Evolutionary conservation across 768 basidiomycete genomes (phyloP).

Genomic region (Tulasnella calospora): DNA sequence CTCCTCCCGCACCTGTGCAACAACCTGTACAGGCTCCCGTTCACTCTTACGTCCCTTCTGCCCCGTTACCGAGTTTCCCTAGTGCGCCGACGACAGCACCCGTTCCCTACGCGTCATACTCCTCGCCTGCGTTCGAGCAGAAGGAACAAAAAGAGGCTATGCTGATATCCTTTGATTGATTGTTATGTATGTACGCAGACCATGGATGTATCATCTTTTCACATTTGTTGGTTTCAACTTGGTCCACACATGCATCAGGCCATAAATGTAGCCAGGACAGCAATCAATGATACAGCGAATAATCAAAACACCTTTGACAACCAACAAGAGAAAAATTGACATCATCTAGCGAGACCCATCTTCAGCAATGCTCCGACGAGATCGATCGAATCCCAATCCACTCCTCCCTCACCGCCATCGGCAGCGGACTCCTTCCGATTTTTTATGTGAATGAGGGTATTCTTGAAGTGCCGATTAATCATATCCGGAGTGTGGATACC

Average conservation of each 20-base stretch:
- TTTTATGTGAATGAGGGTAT: slow-evolving; percentile 80
- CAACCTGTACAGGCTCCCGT: slow-evolving; percentile 24
- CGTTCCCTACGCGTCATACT: slow-evolving; percentile 4
- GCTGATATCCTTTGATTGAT: slow-evolving; percentile 29
- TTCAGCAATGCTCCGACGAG: slow-evolving; percentile 83
- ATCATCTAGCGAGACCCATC: slow-evolving; percentile 51
- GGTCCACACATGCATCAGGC: neutral
- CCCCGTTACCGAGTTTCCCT: slow-evolving; percentile 24
- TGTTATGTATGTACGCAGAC: neutral
- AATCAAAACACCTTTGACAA: slow-evolving; percentile 12
- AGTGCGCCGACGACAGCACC: slow-evolving; percentile 22
- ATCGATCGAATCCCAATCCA: slow-evolving; percentile 80
- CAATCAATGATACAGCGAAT: slow-evolving; percentile 17
- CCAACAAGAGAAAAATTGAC: slow-evolving; percentile 2
- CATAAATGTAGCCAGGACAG: neutral
- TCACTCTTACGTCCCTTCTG: slow-evolving; percentile 5
- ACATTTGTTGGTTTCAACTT: neutral
- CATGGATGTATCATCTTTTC: neutral
- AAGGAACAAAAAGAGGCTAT: slow-evolving; percentile 27
- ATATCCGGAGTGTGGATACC: slow-evolving; percentile 89
- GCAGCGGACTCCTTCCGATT: slow-evolving; percentile 51
- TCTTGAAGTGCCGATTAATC: slow-evolving; percentile 90
- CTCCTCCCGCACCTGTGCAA: slow-evolving; percentile 18
- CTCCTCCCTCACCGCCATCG: slow-evolving; percentile 44
- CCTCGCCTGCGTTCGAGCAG: slow-evolving; percentile 17